Base-by-base conservation (phyloP, 805 yeast species). In the Ogataea ganodermae region DNA sequence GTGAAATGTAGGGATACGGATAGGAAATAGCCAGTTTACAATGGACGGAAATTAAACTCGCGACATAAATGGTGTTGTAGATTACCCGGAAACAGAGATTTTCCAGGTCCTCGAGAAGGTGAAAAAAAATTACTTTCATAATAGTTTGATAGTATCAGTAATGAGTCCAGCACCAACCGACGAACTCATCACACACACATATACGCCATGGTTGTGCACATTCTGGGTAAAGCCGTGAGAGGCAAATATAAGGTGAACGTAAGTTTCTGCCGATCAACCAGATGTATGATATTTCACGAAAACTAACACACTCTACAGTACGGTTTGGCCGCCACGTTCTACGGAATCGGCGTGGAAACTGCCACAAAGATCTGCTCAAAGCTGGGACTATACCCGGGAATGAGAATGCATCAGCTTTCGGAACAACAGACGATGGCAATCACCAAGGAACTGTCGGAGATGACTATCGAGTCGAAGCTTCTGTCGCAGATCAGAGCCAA, bases 331-430 rank as follows among this genome's bases (percentile, higher is more conserved):
- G 78, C 85, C 47, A 84, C 83, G 52, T 84, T 94, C 55, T 91
- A 87, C 64, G 99, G 98, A 24, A 73, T 94, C 33, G 97, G 98
- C n/a, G 67, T 71, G 38, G 66, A 71, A 45, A 81, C 86, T 8
- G 92, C 97, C 2, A 79, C 79, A 53, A 73, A 75, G 59, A 74
- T 94, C 44, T 90, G 97, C 65, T 83, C 97, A 32, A 89, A 83
- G 63, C 80, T 92, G 18, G 97, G 96, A 9, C 79, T 94, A 50
- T 92, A 91, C 62, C 98, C 98, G 38, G 75, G 79, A 64, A 91
- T 92, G 96, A 81, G 96, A 70, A 85, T 91, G 87, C 94, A 88
- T 65, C 96, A 94, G 68, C 78, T 94, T 31, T 74, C 86, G 23
- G 98, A 94, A 68, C 87, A 89, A 22, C 96, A 90, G 59, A 76